Base-by-base conservation (phyloP, 768 basidiomycete genomes). In the Phlegmacium glaucopus region DNA sequence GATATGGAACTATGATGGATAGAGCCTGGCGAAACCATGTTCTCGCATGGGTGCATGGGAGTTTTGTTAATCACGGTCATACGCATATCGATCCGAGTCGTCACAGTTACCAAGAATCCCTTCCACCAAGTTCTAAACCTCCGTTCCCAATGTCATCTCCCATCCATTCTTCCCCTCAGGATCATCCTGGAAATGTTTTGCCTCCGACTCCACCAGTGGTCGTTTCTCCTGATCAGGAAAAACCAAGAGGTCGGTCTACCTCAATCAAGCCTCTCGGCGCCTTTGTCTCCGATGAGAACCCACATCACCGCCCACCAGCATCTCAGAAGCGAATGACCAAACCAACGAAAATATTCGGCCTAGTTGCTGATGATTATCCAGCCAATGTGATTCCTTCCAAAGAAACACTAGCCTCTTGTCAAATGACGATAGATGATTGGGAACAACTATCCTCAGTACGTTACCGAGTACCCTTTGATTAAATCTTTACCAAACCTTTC, bases 1-100 rank as follows among this genome's bases (percentile, higher is more conserved):
- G 47, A 9, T 63, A 61, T 35, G 61, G 61, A 11, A 55, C 51
- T 5, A 36, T 16, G 9, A 63, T 63, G 61, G 61, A 63, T 36
- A 40, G 46, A 17, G 54, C 51, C 5, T 63, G 61, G 59, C 53
- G 55, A 17, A 28, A 15, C 18, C 52, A 58, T 11, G 52, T 63
- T 16, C 28, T 39, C 27, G 51, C 45, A 1, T 56, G 56, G 56
- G 45, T 53, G 32, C 42, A 44, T 22, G 34, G 26, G 22, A 18
- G n/a, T 2, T 2, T 34, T 34, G 32, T 22, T 22, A 22, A 22
- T 22, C 22, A 22, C 22, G 22, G 32, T 34, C 6, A 34, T 6
- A n/a, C 32, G 3, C 32, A 34, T n/a, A 2, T 34, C 6, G 32
- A n/a, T 34, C 32, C 11, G 32, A 34, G n/a, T 2, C 3, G 32